phyloP scores from a whole-genome alignment of 2,329 filamentous ascomycete genomes.

The Fusarium armeniacum region DNA sequence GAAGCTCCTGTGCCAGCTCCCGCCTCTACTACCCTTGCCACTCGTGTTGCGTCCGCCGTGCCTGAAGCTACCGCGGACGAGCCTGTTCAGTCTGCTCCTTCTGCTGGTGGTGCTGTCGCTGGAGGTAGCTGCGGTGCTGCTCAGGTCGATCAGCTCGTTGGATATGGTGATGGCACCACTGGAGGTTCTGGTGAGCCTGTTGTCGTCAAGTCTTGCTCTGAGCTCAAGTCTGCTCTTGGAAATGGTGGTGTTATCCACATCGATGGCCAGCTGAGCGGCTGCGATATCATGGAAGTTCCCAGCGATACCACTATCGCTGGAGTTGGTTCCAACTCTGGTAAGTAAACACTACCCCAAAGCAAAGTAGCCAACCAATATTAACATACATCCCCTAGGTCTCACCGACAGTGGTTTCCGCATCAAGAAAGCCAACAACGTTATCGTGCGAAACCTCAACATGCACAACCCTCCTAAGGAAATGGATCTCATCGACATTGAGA shows the following conservation, averaged over 20 bases:
- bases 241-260: slow-evolving; percentile 61
- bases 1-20: slow-evolving; percentile 21
- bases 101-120: slow-evolving; percentile 14
- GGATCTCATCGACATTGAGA: slow-evolving; percentile 62
- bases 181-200: slow-evolving; percentile 61
- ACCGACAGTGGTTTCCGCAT: slow-evolving; percentile 60
- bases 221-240: slow-evolving; percentile 56
- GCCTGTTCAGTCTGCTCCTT: not conserved
- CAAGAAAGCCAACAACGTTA: slow-evolving; percentile 63
- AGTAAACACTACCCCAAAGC: not conserved
- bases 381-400: slow-evolving; percentile 36
- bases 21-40: slow-evolving; percentile 35
- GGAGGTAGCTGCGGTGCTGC: slow-evolving; percentile 40
- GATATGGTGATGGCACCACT: slow-evolving; percentile 58
- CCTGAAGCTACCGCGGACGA: slow-evolving; percentile 11
- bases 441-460: slow-evolving; percentile 66
- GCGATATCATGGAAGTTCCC: slow-evolving; percentile 58
- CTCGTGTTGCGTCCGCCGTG: slow-evolving; percentile 26
- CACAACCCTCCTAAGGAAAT: slow-evolving; percentile 60
- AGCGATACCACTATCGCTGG: slow-evolving; percentile 66
- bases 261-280: slow-evolving; percentile 58
- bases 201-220: slow-evolving; percentile 61
- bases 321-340: slow-evolving; percentile 57
- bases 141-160: slow-evolving; percentile 38
- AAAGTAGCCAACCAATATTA: not conserved